A percentile compares a stretch with the other conserved stretches of the same genome.
Conservation (phyloP, 768 basidiomycete genomes). For the Leccinum imitatum region DNA sequence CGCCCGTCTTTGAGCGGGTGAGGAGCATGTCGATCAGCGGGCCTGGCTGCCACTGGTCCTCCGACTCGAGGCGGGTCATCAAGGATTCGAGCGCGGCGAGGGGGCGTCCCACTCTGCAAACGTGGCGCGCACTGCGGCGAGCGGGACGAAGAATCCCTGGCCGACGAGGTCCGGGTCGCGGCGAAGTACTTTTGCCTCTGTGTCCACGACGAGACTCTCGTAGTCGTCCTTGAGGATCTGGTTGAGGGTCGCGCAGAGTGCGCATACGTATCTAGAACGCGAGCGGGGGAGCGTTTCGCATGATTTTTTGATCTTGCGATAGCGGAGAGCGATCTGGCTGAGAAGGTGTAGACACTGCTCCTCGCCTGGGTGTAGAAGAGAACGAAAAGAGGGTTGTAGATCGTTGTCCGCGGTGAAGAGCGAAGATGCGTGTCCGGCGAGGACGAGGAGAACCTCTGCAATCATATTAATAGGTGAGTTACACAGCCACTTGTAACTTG, state of each 20-base stretch:
- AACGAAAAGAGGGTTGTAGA: constrained; percentile 60
- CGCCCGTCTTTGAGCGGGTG: constrained; percentile 70
- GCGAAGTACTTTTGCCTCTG: constrained; percentile 74
- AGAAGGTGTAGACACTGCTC: constrained; percentile 80
- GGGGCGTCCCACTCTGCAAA: constrained; percentile 91
- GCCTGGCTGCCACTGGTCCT: constrained; percentile 61
- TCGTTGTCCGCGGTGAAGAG: constrained; percentile 65
- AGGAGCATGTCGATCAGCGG: constrained; percentile 79
- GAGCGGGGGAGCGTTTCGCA: constrained; percentile 53
- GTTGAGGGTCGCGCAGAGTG: constrained; percentile 70
- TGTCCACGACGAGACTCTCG: constrained; percentile 73
- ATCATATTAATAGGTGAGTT: constrained; percentile 47
- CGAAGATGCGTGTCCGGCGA: constrained; percentile 85
- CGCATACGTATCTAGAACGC: constrained; percentile 74
- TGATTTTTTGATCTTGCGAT: constrained; percentile 66
- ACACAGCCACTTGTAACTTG: background rate
- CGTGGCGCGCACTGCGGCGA: constrained; percentile 78
- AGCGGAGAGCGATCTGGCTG: constrained; percentile 70
- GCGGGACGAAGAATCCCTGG: constrained; percentile 79
- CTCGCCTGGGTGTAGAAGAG: constrained; percentile 88
- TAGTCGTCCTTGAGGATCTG: constrained; percentile 79
- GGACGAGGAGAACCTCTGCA: constrained; percentile 74
- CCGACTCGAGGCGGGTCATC: constrained; percentile 57
- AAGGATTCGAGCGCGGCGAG: constrained; percentile 68
- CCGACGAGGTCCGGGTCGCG: constrained; percentile 77